Conservation (phyloP, 202 grass and related monocot genomes). For the Tripidium arundinaceum region DNA sequence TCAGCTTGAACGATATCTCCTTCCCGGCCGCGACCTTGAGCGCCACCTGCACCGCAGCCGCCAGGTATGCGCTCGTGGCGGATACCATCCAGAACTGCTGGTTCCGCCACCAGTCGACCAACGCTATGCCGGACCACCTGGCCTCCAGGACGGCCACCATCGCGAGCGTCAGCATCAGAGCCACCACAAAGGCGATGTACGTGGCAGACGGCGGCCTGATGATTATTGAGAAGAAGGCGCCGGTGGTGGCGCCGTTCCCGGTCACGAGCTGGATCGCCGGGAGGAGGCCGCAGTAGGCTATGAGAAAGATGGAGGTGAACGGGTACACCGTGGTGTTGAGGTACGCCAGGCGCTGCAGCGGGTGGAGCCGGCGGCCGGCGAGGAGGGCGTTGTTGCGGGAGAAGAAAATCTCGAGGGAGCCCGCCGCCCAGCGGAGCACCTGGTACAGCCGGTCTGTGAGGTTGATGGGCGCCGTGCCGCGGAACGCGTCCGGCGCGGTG, state of each 20-base stretch:
- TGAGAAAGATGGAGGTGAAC: too few relatives aligned
- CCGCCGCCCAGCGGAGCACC: too few relatives aligned
- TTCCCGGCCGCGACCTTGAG: slow-evolving; percentile 35
- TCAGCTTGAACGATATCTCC: slow-evolving; percentile 44
- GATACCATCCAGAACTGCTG: slow-evolving; percentile 81
- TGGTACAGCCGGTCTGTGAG: too few relatives aligned
- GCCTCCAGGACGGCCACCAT: slow-evolving; percentile 60
- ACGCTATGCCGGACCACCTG: slow-evolving; percentile 59
- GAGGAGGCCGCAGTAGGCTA: too few relatives aligned
- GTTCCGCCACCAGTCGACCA: slow-evolving; percentile 72
- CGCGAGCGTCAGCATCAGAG: slow-evolving; percentile 56
- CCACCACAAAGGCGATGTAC: slow-evolving; percentile 51
- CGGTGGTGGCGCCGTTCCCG: background rate
- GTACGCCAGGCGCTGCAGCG: too few relatives aligned
- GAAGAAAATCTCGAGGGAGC: too few relatives aligned
- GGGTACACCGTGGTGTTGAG: too few relatives aligned
- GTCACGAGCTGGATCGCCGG: background rate
- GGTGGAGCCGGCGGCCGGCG: too few relatives aligned
- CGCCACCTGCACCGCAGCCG: slow-evolving; percentile 45
- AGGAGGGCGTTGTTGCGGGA: too few relatives aligned
- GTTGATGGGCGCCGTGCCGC: too few relatives aligned
- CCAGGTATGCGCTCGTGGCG: slow-evolving; percentile 55
- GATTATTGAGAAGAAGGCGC: slow-evolving; percentile 1
- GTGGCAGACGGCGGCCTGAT: slow-evolving; percentile 23
- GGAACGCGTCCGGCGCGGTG: too few relatives aligned